Percentiles rank a stretch among this genome's conserved stretches.
Evolutionary conservation across 306 rosid species (phyloP).

Genomic region (Cucumis cinereus): DNA sequence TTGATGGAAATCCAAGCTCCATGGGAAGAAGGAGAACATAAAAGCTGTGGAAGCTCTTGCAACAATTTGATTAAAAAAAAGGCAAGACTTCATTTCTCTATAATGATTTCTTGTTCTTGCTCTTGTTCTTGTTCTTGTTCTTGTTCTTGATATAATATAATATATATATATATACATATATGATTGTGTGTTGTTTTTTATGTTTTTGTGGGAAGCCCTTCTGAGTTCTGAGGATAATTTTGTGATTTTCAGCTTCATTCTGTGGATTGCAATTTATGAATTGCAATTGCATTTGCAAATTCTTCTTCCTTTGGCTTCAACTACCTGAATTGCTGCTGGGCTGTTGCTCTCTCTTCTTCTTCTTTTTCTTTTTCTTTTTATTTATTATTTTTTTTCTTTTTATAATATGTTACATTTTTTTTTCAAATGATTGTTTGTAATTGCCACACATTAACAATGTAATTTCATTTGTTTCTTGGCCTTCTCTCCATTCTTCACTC

Average conservation of each 20-base stretch:
- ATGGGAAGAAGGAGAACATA: slow-evolving; percentile 33
- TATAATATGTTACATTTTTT: neutral
- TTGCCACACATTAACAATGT: neutral
- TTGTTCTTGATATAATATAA: neutral
- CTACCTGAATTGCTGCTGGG: neutral
- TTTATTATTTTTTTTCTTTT: too few species aligned
- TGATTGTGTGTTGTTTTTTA: neutral
- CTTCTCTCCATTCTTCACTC: neutral
- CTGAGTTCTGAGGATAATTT: neutral
- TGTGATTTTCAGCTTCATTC: neutral
- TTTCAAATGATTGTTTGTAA: neutral
- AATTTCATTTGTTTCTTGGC: neutral
- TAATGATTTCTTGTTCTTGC: neutral
- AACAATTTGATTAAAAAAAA: neutral
- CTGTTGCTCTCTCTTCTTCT: neutral
- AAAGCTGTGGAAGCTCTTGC: neutral
- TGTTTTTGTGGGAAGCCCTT: neutral
- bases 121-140: neutral
- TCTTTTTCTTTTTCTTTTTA: too few species aligned
- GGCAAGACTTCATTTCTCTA: neutral
- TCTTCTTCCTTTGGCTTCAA: neutral
- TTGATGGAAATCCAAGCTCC: slow-evolving; percentile 41
- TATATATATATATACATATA: too few species aligned
- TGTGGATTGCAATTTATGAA: neutral
- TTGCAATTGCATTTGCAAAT: neutral